These are phyloP conservation scores for Annulohypoxylon nitens DNA, from an alignment of 495 filamentous ascomycete genomes.

Conservation along the genomic window DNA sequence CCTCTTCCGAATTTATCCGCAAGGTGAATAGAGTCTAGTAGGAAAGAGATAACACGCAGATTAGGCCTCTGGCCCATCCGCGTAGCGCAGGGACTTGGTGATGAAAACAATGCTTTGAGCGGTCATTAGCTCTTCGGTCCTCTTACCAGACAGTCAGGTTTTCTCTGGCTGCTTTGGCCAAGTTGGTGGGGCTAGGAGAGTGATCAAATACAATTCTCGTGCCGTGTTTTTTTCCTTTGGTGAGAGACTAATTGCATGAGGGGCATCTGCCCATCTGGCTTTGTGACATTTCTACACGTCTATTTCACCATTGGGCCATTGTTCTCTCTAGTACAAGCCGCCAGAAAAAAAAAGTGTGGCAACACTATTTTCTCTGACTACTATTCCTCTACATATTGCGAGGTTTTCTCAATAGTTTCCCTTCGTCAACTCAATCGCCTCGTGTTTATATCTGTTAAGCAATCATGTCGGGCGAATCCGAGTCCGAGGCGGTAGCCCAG, in stretches of 20 bases:
- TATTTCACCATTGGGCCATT: conserved; percentile 35
- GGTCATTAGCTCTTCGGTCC: conserved; percentile 36
- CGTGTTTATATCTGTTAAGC: conserved; percentile 40
- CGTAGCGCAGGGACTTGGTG: conserved; percentile 38
- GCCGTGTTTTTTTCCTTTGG: conserved; percentile 33
- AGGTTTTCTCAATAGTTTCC: conserved; percentile 23
- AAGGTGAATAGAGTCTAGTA: conserved; percentile 38
- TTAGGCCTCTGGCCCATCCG: conserved; percentile 19
- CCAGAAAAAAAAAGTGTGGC: conserved; percentile 9
- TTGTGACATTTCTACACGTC: conserved; percentile 44
- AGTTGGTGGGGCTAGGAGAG: conserved; percentile 34
- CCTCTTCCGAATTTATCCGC: conserved; percentile 5
- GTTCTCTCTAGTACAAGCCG: conserved; percentile 29
- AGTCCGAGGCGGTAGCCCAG: conserved; percentile 90
- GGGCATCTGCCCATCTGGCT: conserved; percentile 38
- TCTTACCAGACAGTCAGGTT: conserved; percentile 23
- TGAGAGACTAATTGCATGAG: conserved; percentile 50
- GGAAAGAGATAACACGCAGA: conserved; percentile 34
- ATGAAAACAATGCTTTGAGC: conserved; percentile 45
- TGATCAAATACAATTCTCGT: conserved; percentile 47
- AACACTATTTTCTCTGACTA: neutral
- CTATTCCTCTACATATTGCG: conserved; percentile 20
- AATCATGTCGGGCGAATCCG: conserved; percentile 76
- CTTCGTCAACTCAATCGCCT: conserved; percentile 24
- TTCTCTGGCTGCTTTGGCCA: conserved; percentile 40